Base-by-base conservation (phyloP, 73 alveolate species). In the Stentor roeselii region DNA sequence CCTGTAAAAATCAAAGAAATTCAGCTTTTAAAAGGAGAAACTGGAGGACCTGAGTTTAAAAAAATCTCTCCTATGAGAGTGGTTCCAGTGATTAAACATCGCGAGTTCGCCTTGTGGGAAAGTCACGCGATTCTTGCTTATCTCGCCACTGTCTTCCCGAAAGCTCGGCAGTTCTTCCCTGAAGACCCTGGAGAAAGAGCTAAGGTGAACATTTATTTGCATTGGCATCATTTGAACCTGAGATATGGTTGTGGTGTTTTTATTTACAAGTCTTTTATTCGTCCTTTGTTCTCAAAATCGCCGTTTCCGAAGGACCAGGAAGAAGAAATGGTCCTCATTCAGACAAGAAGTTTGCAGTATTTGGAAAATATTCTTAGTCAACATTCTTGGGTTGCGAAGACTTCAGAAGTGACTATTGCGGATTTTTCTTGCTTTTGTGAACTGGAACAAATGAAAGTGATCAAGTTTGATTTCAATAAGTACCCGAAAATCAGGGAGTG, bases 101-200 rank as follows among this genome's bases (percentile, higher is more conserved):
- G 86, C 3, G 88, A 88, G 41, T 88, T 78, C 82, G 39, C 2
- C 3, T 82, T 91, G 3, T 60, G 39, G 21, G 96, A 91, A 78
- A 84, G 91, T 50, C 91, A 87, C 59, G 86, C 96, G 3, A 91
- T 91, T 32, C 21, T 91, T 82, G 78, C 90, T 39, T 91, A 91
- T 60, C 84, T 91, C 37, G 77, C 85, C 14, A 35, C 32, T 15
- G 15, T 90, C 1, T 76, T 87, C 39, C 67, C 59, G 32, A 84
- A 61, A 1, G 83, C 83, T 60, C 92, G 84, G 36, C 91, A 91
- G 40, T 91, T 93, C 93, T 91, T 87, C 75, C 96, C 96, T 0
- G 42, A 75, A 39, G 92, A 88, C 75, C 60, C 42, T 2, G 40
- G 40, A n/a, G 84, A 87, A 60, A 75, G 92, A 50, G 83, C 92